Evolutionary conservation across 2,329 filamentous ascomycete species (phyloP), one percentile per base, ranked within the genome.

Genomic region (Alternaria triticimaculans): DNA sequence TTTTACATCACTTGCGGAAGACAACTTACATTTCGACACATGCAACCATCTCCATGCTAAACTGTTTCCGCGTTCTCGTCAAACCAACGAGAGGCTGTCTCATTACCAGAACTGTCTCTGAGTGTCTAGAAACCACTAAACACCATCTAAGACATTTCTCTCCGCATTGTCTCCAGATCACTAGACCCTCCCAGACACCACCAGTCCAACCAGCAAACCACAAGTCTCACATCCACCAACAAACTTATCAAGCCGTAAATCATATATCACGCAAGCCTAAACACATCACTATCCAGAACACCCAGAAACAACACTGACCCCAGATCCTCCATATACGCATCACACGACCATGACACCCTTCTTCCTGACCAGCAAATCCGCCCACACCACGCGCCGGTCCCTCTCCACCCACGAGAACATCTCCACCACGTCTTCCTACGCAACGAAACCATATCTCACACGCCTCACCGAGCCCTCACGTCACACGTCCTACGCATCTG

Each of bases 171-270:
- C 49, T 53, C 30, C 8, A 53, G 1, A 53, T 21, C 18, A 53
- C 20, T 21, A 50, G 25, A 30, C 12, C 18, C 11, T 25, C 25
- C 48, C 20, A 21, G 30, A 53, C 14, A 18, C 20, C 6, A 37
- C 30, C 14, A 25, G 20, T 20, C 6, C 20, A 53, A 41, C 30
- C 33, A 53, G 30, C 49, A 53, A 53, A 53, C 49, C 49, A 53
- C n/a, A 4, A 30, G 49, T 37, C 30, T 37, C 20, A 53, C 9
- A 10, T 12, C 14, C 8, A 53, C 2, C 11, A 53, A 53, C 49
- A 53, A 53, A 53, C 49, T 53, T 41, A n/a, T 21, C n/a, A 41
- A 10, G 10, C 14, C 1, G 20, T 1, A 23, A 6, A 15, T n/a
- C n/a, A 30, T 51, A 53, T 18, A 53, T 53, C 10, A 25, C 49